These are phyloP conservation scores for Coccomyxa sp. DNA, from an alignment of 139 green algal genomes.

Conservation along the genomic window DNA sequence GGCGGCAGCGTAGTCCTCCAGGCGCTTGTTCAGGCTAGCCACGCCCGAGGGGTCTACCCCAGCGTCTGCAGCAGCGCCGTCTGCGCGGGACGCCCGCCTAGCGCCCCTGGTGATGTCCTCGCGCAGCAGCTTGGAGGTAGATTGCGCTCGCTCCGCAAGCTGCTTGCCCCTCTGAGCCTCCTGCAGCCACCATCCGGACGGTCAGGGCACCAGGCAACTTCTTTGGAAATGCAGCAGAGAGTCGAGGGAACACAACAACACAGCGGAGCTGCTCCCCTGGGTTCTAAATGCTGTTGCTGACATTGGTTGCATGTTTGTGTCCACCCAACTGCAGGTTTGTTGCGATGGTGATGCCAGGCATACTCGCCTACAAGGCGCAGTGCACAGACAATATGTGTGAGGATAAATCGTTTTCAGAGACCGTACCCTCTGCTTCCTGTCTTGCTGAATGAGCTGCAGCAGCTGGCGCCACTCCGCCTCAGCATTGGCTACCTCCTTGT, in stretches of 20 bases:
- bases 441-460: constrained; percentile 76
- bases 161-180: background rate
- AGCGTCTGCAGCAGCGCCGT: background rate
- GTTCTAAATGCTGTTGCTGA: too few relatives aligned
- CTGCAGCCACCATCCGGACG: background rate
- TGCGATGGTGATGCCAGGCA: too few relatives aligned
- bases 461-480: constrained; percentile 87
- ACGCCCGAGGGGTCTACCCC: background rate
- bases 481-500: constrained; percentile 78
- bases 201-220: too few relatives aligned
- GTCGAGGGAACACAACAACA: too few relatives aligned
- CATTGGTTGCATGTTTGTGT: too few relatives aligned
- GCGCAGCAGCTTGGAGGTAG: background rate
- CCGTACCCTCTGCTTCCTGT: constrained; percentile 52
- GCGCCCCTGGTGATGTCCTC: background rate
- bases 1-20: background rate
- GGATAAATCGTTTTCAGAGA: too few relatives aligned
- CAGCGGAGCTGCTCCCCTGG: too few relatives aligned
- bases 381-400: too few relatives aligned
- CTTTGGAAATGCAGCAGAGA: too few relatives aligned
- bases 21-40: background rate
- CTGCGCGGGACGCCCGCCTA: background rate
- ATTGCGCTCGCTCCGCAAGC: background rate
- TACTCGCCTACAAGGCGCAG: too few relatives aligned
- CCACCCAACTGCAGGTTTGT: too few relatives aligned